Conservation (phyloP, 306 rosid genomes). For the Quercus alba region DNA sequence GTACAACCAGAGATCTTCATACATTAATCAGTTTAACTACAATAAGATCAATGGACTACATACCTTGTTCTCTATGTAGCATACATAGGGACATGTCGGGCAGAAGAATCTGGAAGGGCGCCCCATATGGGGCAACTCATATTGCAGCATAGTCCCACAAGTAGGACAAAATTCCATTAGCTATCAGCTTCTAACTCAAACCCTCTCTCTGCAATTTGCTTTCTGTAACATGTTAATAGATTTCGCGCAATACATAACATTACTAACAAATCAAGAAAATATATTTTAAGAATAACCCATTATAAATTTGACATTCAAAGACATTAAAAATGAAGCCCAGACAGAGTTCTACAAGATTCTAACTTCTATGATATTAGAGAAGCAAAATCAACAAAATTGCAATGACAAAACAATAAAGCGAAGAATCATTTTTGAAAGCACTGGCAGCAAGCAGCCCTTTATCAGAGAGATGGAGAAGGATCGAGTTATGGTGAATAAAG, state of each 20-base stretch:
- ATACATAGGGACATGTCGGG: conserved; percentile 60
- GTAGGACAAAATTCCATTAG: conserved; percentile 69
- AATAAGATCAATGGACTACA: background rate
- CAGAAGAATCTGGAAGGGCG: conserved; percentile 56
- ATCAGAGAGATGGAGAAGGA: too few relatives aligned
- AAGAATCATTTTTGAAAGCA: too few relatives aligned
- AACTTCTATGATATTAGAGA: too few relatives aligned
- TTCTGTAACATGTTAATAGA: background rate
- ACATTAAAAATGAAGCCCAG: background rate
- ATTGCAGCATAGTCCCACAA: conserved; percentile 56
- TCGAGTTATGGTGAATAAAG: too few relatives aligned
- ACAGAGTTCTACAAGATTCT: too few relatives aligned
- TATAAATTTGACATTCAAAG: background rate
- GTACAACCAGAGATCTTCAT: background rate
- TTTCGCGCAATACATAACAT: background rate
- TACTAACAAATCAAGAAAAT: background rate
- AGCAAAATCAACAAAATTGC: too few relatives aligned
- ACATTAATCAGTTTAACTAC: background rate
- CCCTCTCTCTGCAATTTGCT: background rate
- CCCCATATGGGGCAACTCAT: conserved; percentile 47
- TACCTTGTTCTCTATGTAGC: conserved; percentile 41
- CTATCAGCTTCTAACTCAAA: background rate
- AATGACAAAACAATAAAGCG: too few relatives aligned
- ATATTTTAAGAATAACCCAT: background rate
- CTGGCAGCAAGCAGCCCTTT: too few relatives aligned